A percentile compares a stretch with the other conserved stretches of the same genome.
These are phyloP conservation scores for Ophiostoma montium DNA, from an alignment of 2,329 filamentous ascomycete species.

Conservation along the genomic window DNA sequence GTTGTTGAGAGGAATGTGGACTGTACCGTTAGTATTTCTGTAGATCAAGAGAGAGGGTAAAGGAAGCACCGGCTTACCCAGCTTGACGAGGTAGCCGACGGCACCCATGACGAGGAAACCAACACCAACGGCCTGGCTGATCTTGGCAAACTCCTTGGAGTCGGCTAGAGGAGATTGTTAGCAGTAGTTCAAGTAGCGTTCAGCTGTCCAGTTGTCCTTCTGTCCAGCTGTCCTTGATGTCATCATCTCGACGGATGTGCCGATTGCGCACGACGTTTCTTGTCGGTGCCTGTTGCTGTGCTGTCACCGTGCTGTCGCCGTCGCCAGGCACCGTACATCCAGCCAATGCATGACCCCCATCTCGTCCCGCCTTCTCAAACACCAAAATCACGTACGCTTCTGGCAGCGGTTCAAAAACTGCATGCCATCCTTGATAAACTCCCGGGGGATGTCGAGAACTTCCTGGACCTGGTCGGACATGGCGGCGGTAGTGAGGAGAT, in stretches of 20 bases:
- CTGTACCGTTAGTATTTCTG: conserved; percentile 20
- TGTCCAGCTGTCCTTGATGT: no score
- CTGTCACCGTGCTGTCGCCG: no score
- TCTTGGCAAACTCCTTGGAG: conserved; percentile 39
- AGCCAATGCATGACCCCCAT: no score
- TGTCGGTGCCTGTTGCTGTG: no score
- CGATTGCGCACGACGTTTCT: no score
- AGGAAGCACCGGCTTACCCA: conserved; percentile 41
- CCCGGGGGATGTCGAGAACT: conserved; percentile 52
- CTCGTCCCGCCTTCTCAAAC: no score
- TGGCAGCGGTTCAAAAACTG: conserved; percentile 50
- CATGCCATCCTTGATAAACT: conserved; percentile 49
- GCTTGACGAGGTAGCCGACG: conserved; percentile 56
- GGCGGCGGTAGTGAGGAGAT: conserved; percentile 15
- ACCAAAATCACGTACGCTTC: conserved; percentile 34
- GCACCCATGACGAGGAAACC: conserved; percentile 59
- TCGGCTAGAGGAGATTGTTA: conserved; percentile 26
- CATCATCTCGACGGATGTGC: no score
- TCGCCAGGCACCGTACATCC: no score
- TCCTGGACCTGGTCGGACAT: conserved; percentile 59
- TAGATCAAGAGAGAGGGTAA: neutral
- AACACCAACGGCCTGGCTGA: conserved; percentile 44
- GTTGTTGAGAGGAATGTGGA: conserved; percentile 58
- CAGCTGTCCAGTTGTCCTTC: no score
- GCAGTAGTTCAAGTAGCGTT: neutral